Evolutionary conservation across 306 rosid species (phyloP).

Genomic region (Rosa rugosa): DNA sequence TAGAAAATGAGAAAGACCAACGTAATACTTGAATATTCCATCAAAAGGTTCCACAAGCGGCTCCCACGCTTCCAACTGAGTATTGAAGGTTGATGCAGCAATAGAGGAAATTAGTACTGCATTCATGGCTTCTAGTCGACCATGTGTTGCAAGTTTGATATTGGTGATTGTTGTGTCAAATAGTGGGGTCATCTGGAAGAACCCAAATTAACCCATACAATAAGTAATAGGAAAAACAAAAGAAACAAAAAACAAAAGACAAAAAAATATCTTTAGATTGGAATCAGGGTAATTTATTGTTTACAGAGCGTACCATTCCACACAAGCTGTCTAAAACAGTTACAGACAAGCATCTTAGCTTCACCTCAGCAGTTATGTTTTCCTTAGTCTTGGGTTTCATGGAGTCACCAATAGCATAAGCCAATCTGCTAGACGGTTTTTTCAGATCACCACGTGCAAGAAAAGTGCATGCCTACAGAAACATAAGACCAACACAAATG

Average conservation of each 20-base stretch:
- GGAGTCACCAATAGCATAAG: conserved; percentile 76
- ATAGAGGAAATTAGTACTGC: conserved; percentile 89
- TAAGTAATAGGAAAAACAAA: neutral
- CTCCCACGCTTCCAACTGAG: conserved; percentile 97
- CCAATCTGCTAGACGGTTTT: conserved; percentile 79
- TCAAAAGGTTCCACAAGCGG: conserved; percentile 97
- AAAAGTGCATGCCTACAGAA: conserved; percentile 84
- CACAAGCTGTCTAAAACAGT: conserved; percentile 88
- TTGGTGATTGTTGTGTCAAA: conserved; percentile 86
- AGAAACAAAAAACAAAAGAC: neutral
- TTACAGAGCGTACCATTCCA: conserved; percentile 69
- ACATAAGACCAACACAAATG: conserved; percentile 17
- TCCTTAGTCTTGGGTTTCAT: conserved; percentile 81
- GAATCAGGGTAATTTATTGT: conserved; percentile 11
- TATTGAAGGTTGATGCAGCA: conserved; percentile 94
- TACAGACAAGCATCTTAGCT: conserved; percentile 78
- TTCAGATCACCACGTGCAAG: conserved; percentile 88
- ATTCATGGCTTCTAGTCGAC: conserved; percentile 82
- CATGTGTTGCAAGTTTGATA: conserved; percentile 92
- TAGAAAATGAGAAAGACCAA: conserved; percentile 13
- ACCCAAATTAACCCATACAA: conserved; percentile 13
- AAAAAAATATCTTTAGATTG: conserved; percentile 13
- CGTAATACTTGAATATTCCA: conserved; percentile 89
- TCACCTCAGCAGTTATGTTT: conserved; percentile 88
- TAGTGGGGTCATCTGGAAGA: conserved; percentile 84